Percentiles rank a stretch among this genome's conserved stretches.
These are phyloP conservation scores for Zygosaccharomyces gambellarensis DNA, from an alignment of 805 yeast species.

Conservation along the genomic window DNA sequence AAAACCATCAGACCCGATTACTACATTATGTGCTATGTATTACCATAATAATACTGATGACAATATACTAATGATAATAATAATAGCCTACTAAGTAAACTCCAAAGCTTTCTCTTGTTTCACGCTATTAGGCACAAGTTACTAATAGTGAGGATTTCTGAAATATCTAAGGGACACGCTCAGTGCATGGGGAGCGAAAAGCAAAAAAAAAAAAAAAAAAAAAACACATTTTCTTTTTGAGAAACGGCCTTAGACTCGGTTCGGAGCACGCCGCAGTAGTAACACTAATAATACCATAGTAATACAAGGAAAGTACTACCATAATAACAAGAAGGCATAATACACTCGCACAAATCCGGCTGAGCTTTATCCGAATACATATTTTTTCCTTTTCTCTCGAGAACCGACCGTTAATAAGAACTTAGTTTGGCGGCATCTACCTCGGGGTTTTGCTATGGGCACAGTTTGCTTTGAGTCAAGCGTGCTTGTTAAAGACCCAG, in stretches of 20 bases:
- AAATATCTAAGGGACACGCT: neutral
- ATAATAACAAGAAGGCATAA: too few relatives aligned
- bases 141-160: neutral
- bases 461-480: constrained; percentile 1
- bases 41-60: neutral
- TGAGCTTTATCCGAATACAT: too few relatives aligned
- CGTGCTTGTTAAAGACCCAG: neutral
- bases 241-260: neutral
- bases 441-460: constrained; percentile 2
- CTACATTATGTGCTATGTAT: constrained; percentile 7
- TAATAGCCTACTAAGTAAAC: too few relatives aligned
- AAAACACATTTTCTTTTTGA: neutral
- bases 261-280: too few relatives aligned
- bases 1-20: constrained; percentile 6
- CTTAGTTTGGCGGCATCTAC: neutral
- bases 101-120: too few relatives aligned
- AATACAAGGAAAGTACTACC: too few relatives aligned
- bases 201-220: neutral
- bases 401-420: too few relatives aligned
- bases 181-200: neutral
- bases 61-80: too few relatives aligned
- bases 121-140: too few relatives aligned
- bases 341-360: too few relatives aligned
- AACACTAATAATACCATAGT: too few relatives aligned
- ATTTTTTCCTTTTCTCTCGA: too few relatives aligned